These are phyloP conservation scores for Pseudocohnilembus persalinus DNA, from an alignment of 169 alveolate species.

Conservation along the genomic window DNA sequence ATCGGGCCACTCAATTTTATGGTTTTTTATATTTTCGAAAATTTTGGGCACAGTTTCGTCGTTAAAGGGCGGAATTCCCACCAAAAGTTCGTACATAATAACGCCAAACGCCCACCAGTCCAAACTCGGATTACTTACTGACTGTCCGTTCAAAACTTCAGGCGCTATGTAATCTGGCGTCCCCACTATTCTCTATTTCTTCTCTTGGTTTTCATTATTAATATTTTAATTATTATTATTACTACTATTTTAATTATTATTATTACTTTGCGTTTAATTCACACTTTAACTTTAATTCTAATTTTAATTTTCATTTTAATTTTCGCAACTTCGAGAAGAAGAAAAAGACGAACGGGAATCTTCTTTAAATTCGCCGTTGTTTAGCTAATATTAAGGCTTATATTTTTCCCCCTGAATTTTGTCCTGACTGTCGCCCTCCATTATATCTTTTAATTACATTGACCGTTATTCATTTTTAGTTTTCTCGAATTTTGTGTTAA, in stretches of 20 bases:
- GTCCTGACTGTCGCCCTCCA: neutral
- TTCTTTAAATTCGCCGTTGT: neutral
- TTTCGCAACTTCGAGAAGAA: neutral
- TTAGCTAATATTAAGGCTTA: neutral
- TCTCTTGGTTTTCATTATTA: neutral
- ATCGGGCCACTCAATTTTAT: conserved; percentile 35
- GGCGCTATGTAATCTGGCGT: conserved; percentile 75
- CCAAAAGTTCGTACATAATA: conserved; percentile 66
- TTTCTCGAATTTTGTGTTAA: conserved; percentile 21
- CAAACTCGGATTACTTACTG: conserved; percentile 41
- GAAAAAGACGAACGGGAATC: neutral
- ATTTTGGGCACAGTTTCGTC: conserved; percentile 55
- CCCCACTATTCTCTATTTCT: conserved; percentile 54
- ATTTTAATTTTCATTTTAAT: neutral
- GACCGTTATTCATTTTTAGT: neutral
- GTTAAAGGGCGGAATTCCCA: conserved; percentile 74
- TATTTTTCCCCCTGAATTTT: neutral
- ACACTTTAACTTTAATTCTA: neutral
- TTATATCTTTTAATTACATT: too few relatives aligned
- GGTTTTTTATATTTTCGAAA: conserved; percentile 51
- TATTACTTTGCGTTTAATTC: neutral
- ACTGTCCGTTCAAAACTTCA: conserved; percentile 55
- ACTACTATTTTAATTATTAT: neutral
- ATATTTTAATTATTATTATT: neutral
- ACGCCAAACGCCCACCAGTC: conserved; percentile 83